phyloP scores from a whole-genome alignment of 495 filamentous ascomycete species.

The Tuber borchii region DNA sequence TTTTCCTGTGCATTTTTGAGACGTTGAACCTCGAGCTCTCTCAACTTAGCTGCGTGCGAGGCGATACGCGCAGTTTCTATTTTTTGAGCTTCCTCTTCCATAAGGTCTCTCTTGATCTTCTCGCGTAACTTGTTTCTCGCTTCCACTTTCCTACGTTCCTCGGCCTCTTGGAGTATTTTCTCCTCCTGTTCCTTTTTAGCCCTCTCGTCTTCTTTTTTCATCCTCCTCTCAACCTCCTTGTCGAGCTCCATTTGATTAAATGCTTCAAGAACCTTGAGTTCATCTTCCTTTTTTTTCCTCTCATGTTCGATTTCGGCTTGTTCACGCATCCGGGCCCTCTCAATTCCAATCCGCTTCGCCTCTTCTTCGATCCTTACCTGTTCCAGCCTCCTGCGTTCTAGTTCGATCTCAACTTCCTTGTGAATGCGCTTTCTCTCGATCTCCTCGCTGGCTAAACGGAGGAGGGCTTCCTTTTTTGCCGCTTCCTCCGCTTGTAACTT shows the following conservation, averaged over 20 bases:
- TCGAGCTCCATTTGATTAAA: conserved; percentile 18
- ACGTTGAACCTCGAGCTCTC: conserved; percentile 24
- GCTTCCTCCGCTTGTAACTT: conserved; percentile 14
- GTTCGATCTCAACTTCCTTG: conserved; percentile 23
- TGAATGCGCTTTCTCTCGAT: conserved; percentile 22
- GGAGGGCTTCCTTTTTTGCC: conserved; percentile 11
- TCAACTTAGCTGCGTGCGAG: conserved; percentile 16
- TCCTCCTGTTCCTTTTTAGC: conserved; percentile 12
- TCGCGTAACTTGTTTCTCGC: conserved; percentile 19
- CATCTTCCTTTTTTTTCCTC: conserved; percentile 17
- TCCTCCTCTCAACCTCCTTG: conserved; percentile 13
- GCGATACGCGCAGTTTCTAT: conserved; percentile 15
- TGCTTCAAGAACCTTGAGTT: conserved; percentile 9
- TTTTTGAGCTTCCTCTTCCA: conserved; percentile 22
- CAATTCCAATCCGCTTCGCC: conserved; percentile 13
- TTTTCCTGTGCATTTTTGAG: conserved; percentile 27
- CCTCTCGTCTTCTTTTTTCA: conserved; percentile 17
- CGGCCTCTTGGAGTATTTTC: conserved; percentile 24
- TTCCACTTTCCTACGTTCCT: conserved; percentile 19
- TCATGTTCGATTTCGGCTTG: conserved; percentile 21
- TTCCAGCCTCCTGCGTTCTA: conserved; percentile 19
- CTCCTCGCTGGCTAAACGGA: conserved; percentile 20
- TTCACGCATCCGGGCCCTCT: conserved; percentile 18
- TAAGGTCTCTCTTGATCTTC: conserved; percentile 36
- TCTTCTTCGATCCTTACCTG: conserved; percentile 22